Evolutionary conservation across 2,329 filamentous ascomycete species (phyloP), one percentile per base, ranked within the genome.

Genomic region (Huntiella decipiens): DNA sequence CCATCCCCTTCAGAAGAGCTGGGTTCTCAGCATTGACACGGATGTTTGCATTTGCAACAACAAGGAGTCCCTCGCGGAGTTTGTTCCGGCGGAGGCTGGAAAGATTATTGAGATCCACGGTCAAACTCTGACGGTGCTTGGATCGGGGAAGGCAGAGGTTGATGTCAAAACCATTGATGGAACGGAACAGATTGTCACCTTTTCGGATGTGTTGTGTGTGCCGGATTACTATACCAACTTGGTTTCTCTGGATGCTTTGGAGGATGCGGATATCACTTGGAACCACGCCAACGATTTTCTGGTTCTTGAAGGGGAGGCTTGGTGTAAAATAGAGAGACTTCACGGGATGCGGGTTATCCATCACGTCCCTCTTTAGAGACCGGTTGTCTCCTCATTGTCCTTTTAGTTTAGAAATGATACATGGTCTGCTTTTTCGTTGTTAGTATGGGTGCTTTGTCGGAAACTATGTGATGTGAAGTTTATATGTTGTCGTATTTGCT

Each of bases 181-280:
- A 12, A 28, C 36, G 5, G 13, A 41, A 3, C 47, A 44, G 39
- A 46, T 44, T 36, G 47, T 49, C 13, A 49, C 44, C 4, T 49
- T 49, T 38, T 44, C 47, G 3, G 44, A 46, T 22, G 47, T 49
- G 10, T 44, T 28, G 44, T 43, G 39, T 15, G 43, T 49, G 12
- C 47, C 47, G 5, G 39, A 36, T 4, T 49, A 49, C 35, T 49
- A 49, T 34, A 49, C 47, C 16, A 49, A 49, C 32, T 32, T 49
- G 13, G 44, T 49, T 39, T 39, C 47, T 13, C 12, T 49, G 33
- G 38, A 40, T 32, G 44, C 47, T 8, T 19, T 49, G 15, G 47
- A 49, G 36, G 28, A 38, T 7, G 36, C 41, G 22, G 36, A 41
- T 4, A 45, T 49, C 17, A 43, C 40, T n/a, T 49, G 47, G 47